Percentiles rank a stretch among this genome's conserved stretches.
Evolutionary conservation across 345 rosid genomes (phyloP).

Genomic region (Pseudoturritis turrita): DNA sequence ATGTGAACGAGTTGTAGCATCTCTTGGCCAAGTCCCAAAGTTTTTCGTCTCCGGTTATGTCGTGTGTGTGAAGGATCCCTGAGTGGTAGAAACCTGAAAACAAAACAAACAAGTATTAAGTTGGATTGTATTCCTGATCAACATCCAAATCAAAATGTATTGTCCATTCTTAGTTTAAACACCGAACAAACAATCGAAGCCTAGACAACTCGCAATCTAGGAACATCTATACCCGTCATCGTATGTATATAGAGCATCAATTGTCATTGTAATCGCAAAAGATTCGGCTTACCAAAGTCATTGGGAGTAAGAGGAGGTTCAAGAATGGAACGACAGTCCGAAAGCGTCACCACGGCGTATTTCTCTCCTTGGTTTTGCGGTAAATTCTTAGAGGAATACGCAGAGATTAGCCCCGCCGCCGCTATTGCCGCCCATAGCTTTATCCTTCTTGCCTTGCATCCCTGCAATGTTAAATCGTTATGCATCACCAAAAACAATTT

Average conservation of each 20-base stretch:
- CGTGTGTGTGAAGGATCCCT: slow-evolving; percentile 65
- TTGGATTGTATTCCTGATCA: neutral
- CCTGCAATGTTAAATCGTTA: slow-evolving; percentile 28
- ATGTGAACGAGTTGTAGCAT: slow-evolving; percentile 42
- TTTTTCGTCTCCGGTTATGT: slow-evolving; percentile 42
- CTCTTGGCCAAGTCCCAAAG: slow-evolving; percentile 66
- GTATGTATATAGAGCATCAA: neutral
- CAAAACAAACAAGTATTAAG: neutral
- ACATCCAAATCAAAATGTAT: neutral
- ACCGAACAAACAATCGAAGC: neutral
- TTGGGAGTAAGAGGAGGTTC: slow-evolving; percentile 50
- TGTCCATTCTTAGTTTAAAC: neutral
- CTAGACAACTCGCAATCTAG: too few relatives aligned
- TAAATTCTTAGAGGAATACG: slow-evolving; percentile 32
- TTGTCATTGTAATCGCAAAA: neutral
- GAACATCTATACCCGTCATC: neutral
- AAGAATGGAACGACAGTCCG: slow-evolving; percentile 60
- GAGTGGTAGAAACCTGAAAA: slow-evolving; percentile 73
- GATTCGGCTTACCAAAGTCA: slow-evolving; percentile 43
- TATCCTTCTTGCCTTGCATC: slow-evolving; percentile 55
- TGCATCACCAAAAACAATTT: neutral
- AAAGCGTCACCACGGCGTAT: slow-evolving; percentile 57
- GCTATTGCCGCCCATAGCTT: slow-evolving; percentile 60
- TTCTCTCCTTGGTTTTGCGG: slow-evolving; percentile 36
- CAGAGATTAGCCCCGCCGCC: slow-evolving; percentile 61